A percentile compares a stretch with the other conserved stretches of the same genome.
These are phyloP conservation scores for Bipolaris bicolor DNA, from an alignment of 2,329 filamentous ascomycete genomes.

Conservation along the genomic window DNA sequence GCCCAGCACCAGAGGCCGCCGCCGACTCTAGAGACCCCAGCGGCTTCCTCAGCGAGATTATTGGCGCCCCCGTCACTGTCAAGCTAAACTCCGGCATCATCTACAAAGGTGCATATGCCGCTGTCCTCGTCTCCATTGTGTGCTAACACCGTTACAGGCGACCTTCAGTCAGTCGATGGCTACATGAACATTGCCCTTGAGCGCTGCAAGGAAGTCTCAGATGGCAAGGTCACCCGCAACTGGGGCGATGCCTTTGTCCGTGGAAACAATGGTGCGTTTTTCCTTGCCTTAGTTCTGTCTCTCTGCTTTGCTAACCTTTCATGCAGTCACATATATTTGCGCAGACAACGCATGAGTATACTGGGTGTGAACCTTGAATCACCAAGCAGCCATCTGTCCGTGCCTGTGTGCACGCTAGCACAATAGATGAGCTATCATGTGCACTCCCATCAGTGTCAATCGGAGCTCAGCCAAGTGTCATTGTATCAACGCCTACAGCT, in stretches of 20 bases:
- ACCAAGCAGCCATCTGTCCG: background rate
- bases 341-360: constrained; percentile 35
- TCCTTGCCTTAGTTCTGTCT: background rate
- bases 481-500: background rate
- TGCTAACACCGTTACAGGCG: constrained; percentile 63
- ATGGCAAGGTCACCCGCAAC: constrained; percentile 78
- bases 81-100: constrained; percentile 99
- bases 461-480: constrained; percentile 2
- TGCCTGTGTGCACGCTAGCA: background rate
- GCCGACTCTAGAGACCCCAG: constrained; percentile 88
- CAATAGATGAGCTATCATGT: constrained; percentile 1
- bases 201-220: constrained; percentile 90
- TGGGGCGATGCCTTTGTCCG: constrained; percentile 96
- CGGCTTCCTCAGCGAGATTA: constrained; percentile 91
- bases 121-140: background rate
- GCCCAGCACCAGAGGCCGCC: constrained; percentile 58
- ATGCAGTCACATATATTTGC: constrained; percentile 41
- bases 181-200: constrained; percentile 99
- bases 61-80: constrained; percentile 90
- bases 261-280: constrained; percentile 81
- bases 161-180: constrained; percentile 94
- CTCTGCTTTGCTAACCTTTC: constrained; percentile 15
- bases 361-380: background rate
- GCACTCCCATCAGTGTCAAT: background rate
- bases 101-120: constrained; percentile 76